phyloP scores from a whole-genome alignment of 345 rosid genomes.

The Aquilaria malaccensis region DNA sequence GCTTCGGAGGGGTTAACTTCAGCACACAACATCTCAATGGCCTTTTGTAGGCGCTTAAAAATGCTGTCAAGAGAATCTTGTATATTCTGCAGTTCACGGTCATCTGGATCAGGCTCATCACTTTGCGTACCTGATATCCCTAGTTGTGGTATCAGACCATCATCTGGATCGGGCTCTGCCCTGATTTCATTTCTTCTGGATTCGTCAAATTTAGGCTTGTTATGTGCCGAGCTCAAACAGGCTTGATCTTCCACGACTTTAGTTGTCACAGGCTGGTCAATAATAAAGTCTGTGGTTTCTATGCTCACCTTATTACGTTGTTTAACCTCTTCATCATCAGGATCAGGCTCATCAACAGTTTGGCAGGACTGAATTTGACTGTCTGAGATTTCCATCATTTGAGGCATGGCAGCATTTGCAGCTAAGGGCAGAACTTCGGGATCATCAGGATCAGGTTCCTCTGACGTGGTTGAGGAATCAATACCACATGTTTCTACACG shows the following conservation, averaged over 20 bases:
- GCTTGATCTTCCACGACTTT: constrained; percentile 18
- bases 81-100: constrained; percentile 64
- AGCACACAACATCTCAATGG: constrained; percentile 43
- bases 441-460: constrained; percentile 35
- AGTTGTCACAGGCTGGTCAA: constrained; percentile 5
- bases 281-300: constrained; percentile 14
- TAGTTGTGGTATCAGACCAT: constrained; percentile 16
- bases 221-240: constrained; percentile 10
- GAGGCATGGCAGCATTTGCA: constrained; percentile 16
- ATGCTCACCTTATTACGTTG: constrained; percentile 10
- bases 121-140: constrained; percentile 33
- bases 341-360: constrained; percentile 50
- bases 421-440: constrained; percentile 7
- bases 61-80: constrained; percentile 62
- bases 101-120: constrained; percentile 76
- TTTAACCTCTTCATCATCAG: constrained; percentile 34
- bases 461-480: neutral
- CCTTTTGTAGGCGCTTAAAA: constrained; percentile 58
- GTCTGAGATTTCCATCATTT: constrained; percentile 10
- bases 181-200: constrained; percentile 14
- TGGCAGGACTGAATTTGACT: constrained; percentile 12
- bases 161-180: constrained; percentile 34
- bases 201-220: constrained; percentile 25
- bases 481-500: constrained; percentile 11
- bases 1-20: constrained; percentile 52